Conservation (phyloP, 257 asterid genomes). For the Catharanthus roseus region DNA sequence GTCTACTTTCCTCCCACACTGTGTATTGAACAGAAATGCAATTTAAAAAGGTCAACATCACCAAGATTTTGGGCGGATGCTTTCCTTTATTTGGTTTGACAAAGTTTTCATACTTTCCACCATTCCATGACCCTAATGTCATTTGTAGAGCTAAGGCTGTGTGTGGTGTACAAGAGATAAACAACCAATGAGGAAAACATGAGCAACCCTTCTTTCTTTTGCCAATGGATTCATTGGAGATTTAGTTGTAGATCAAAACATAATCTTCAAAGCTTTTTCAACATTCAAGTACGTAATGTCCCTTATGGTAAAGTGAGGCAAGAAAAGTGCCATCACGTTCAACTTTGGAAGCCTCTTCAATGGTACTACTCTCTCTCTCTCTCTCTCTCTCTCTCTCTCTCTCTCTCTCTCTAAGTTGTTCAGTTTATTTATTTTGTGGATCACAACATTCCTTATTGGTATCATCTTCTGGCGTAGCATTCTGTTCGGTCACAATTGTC, state of each 20-base stretch:
- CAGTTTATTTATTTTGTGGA: neutral
- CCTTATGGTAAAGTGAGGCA: constrained; percentile 42
- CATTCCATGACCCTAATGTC: constrained; percentile 37
- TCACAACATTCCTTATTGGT: constrained; percentile 11
- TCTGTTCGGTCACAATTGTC: constrained; percentile 9
- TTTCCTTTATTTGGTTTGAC: constrained; percentile 41
- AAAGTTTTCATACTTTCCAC: constrained; percentile 39
- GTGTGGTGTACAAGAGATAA: neutral
- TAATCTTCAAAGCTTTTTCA: constrained; percentile 40
- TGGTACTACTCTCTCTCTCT: too few relatives aligned
- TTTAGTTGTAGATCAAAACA: constrained; percentile 37
- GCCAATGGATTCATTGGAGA: constrained; percentile 27
- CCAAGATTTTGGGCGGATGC: constrained; percentile 57
- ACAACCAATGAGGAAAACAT: constrained; percentile 22
- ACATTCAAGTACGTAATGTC: constrained; percentile 43
- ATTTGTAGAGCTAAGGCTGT: constrained; percentile 11
- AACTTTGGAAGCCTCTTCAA: constrained; percentile 3
- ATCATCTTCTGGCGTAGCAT: neutral
- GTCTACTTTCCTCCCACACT: constrained; percentile 20
- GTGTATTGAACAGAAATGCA: constrained; percentile 5
- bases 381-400: too few relatives aligned
- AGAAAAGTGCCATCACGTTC: constrained; percentile 19
- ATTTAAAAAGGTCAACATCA: constrained; percentile 49
- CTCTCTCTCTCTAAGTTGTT: constrained; percentile 15
- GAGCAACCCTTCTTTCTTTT: constrained; percentile 23